These are phyloP conservation scores for Forsythia suspensa DNA, from an alignment of 257 asterid genomes.

Conservation along the genomic window DNA sequence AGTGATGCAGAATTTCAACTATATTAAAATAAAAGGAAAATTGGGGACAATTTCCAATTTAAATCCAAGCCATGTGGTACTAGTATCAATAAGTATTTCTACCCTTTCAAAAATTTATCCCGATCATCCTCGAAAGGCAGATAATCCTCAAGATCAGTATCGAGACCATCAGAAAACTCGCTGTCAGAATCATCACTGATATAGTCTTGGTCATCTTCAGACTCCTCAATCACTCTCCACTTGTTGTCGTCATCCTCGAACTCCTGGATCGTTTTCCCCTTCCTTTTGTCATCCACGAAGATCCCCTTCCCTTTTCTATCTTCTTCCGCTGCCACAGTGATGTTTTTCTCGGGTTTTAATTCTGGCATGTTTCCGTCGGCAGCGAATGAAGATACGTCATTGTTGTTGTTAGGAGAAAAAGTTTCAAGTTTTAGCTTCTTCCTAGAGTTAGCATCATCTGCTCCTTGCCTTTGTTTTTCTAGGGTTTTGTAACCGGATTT, in stretches of 20 bases:
- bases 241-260: not conserved
- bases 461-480: not conserved
- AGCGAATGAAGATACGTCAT: not conserved
- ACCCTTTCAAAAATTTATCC: not conserved
- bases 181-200: slow-evolving; percentile 49
- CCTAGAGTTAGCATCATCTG: slow-evolving; percentile 25
- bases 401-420: too few species aligned
- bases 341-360: slow-evolving; percentile 35
- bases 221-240: not conserved
- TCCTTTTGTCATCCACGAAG: slow-evolving; percentile 9
- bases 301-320: slow-evolving; percentile 2
- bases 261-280: slow-evolving; percentile 4
- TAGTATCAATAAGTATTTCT: not conserved
- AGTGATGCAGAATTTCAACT: too few species aligned
- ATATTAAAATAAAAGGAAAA: too few species aligned
- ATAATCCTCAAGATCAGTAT: slow-evolving; percentile 47
- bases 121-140: slow-evolving; percentile 22
- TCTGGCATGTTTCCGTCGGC: slow-evolving; percentile 5
- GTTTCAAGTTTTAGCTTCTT: slow-evolving; percentile 21
- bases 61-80: not conserved
- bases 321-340: slow-evolving; percentile 31
- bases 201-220: slow-evolving; percentile 1
- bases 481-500: slow-evolving; percentile 5
- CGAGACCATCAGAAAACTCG: slow-evolving; percentile 42
- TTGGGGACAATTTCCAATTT: not conserved